These are phyloP conservation scores for Elsinoe australis DNA, from an alignment of 2,329 filamentous ascomycete species.

Conservation along the genomic window DNA sequence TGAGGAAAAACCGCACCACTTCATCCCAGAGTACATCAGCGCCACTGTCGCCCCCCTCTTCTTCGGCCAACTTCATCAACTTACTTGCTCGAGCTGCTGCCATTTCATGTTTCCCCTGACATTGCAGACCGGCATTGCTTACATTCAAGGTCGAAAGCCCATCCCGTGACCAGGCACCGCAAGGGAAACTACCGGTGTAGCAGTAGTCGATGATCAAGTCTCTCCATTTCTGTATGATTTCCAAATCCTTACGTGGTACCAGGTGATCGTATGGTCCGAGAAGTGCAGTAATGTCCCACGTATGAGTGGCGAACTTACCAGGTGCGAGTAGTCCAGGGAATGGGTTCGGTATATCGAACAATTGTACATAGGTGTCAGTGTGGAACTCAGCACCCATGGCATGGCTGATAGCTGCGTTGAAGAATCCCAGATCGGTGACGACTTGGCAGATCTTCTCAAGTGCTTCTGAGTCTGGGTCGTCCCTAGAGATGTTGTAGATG, in stretches of 20 bases:
- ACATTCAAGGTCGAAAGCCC: neutral
- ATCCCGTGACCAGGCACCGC: neutral
- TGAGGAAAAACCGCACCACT: constrained; percentile 5
- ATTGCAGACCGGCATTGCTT: neutral
- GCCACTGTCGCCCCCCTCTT: constrained; percentile 2
- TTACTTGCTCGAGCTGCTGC: neutral
- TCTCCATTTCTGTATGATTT: constrained; percentile 16
- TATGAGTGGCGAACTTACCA: constrained; percentile 21
- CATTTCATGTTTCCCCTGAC: neutral
- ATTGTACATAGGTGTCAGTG: constrained; percentile 14
- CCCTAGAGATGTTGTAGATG: constrained; percentile 17
- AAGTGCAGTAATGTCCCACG: constrained; percentile 21
- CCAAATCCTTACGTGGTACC: neutral
- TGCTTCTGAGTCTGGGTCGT: constrained; percentile 16
- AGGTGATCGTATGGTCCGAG: constrained; percentile 20
- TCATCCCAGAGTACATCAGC: constrained; percentile 17
- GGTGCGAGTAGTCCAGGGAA: constrained; percentile 19
- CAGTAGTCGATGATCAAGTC: constrained; percentile 15
- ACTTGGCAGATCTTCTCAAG: constrained; percentile 22
- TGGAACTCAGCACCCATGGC: constrained; percentile 14
- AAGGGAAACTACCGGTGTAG: constrained; percentile 17
- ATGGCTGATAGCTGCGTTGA: constrained; percentile 19
- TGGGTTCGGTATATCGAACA: constrained; percentile 22
- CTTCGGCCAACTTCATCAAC: neutral
- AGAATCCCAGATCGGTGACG: constrained; percentile 22